Base-by-base conservation (phyloP, 1,139 yeast genomes). In the Petasospora fabianii region DNA sequence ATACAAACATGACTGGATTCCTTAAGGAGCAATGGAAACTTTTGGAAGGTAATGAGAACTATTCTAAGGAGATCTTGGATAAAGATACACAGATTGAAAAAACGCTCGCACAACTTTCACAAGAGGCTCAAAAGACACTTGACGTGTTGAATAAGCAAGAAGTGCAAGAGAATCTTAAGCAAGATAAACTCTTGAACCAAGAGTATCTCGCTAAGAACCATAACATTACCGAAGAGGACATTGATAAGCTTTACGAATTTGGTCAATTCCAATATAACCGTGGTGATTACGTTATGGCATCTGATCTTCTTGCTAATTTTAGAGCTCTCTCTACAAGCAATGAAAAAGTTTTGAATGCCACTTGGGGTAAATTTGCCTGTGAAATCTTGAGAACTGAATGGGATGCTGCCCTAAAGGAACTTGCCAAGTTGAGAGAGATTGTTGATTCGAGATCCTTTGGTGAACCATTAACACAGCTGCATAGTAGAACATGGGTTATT, bases 301-400 rank as follows among this genome's bases (percentile, higher is more conserved):
- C 76, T 19, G 81, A 76, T 53, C 62, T 75, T 45, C 60, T 77
- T 44, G 71, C 70, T 51, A 77, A 74, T 55, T 77, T 75, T 56
- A 64, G 80, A 55, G 67, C 73, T 13, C 61, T 77, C 21, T 73
- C 80, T 15, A 70, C 73, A 26, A 71, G 76, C 53, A 61, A 61
- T 44, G 70, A 72, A 21, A 59, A 71, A 44, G 68, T 71, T 43
- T 58, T 71, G 35, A 72, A 75, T 41, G 79, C 82, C 18, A 74
- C 80, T n/a, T 77, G 82, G 80, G 82, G 82, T 54, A 73, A 73
- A 52, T 61, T 77, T 14, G 80, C 83, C 1, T 66, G 76, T 30
- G 80, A 75, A 48, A 74, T 78, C 45, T 63, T 76, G 46, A 65
- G 71, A 27, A 59, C 68, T 43, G 70, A 76, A 44, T 72, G 76